A percentile compares a stretch with the other conserved stretches of the same genome.
Conservation (phyloP, 73 alveolate species). For the Paramecium tetraurelia region DNA sequence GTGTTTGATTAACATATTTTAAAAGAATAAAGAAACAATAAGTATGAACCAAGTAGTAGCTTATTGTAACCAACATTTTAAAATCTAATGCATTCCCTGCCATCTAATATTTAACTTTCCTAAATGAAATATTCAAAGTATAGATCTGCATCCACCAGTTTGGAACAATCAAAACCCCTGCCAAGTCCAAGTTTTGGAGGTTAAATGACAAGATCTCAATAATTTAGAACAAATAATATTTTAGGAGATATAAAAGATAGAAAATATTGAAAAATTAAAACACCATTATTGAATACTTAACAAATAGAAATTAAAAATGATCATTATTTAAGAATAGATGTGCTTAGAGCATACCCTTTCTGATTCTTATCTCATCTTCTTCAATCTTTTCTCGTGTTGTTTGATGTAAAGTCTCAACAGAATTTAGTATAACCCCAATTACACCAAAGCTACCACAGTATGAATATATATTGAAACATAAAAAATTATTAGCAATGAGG, state of each 20-base stretch:
- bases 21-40: not conserved
- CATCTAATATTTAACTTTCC: not conserved
- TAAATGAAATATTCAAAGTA: not conserved
- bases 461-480: too few relatives aligned
- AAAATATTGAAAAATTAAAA: not conserved
- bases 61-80: not conserved
- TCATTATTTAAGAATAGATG: not conserved
- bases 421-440: too few relatives aligned
- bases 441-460: too few relatives aligned
- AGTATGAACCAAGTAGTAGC: not conserved
- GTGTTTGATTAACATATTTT: not conserved
- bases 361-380: too few relatives aligned
- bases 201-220: not conserved
- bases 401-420: too few relatives aligned
- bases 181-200: slow-evolving; percentile 8
- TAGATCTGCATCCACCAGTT: not conserved
- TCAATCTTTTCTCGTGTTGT: too few relatives aligned
- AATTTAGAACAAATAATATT: not conserved
- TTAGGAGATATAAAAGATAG: not conserved
- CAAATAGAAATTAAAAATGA: not conserved
- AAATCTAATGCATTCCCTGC: not conserved
- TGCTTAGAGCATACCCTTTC: too few relatives aligned
- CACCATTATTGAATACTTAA: not conserved
- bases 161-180: not conserved
- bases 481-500: too few relatives aligned